Evolutionary conservation across 345 rosid genomes (phyloP).

Genomic region (Sisymbrium irio): DNA sequence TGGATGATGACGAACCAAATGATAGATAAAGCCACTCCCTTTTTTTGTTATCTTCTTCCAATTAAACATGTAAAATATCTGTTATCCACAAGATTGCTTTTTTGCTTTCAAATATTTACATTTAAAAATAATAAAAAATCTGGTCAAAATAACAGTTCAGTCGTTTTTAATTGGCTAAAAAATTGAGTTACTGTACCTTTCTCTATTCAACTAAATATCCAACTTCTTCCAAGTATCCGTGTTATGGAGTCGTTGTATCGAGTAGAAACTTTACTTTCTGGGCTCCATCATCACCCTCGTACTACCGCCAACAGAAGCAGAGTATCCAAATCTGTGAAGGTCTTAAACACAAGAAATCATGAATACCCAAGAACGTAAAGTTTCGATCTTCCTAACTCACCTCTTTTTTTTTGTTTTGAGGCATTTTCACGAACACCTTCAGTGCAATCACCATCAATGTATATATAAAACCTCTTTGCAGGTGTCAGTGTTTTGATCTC

Average conservation of each 20-base stretch:
- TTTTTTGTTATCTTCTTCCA: constrained; percentile 17
- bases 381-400: background rate
- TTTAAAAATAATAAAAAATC: too few relatives aligned
- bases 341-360: background rate
- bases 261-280: constrained; percentile 6
- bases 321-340: constrained; percentile 14
- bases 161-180: background rate
- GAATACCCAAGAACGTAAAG: constrained; percentile 22
- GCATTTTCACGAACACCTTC: constrained; percentile 41
- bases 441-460: background rate
- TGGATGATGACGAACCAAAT: constrained; percentile 23
- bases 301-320: constrained; percentile 2
- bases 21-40: constrained; percentile 5
- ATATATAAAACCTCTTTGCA: constrained; percentile 5
- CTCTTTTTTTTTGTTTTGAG: constrained; percentile 4
- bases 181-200: background rate
- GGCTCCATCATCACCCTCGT: constrained; percentile 4
- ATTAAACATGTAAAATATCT: constrained; percentile 15
- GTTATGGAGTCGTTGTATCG: constrained; percentile 12
- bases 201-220: background rate
- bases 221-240: background rate
- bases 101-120: background rate
- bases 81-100: constrained; percentile 14
- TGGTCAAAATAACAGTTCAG: background rate
- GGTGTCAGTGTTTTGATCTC: constrained; percentile 72